Evolutionary conservation across 2,329 filamentous ascomycete genomes (phyloP), one percentile per base, ranked within the genome.

Genomic region (Davidsoniella australis): DNA sequence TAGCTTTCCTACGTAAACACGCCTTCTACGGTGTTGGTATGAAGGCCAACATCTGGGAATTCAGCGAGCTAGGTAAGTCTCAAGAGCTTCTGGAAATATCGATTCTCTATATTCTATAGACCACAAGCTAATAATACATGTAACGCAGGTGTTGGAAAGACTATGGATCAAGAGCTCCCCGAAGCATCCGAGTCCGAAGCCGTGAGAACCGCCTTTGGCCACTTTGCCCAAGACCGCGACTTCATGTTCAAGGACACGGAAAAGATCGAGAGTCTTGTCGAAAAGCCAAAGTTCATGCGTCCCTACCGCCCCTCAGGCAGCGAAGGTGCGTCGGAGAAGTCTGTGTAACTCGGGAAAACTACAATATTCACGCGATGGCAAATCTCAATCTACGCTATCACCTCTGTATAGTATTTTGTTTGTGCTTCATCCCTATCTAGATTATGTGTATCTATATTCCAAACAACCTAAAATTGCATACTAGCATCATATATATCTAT

Each of bases 1-100:
- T 98, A 52, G 87, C 86, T 0, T 96, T 94, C 61, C 64, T 98
- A 60, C 77, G 84, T 60, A 94, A 94, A 66, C 82, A 95, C 61
- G 85, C 87, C 40, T 94, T 91, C 62, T 85, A 93, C 57, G 91
- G 91, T n/a, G 81, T 96, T 39, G 91, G 91, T 58, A 93, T 98
- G 87, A 98, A 98, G 73, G 91, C 91, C 48, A 95, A 98, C 62
- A 75, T 96, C 45, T 98, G 84, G 79, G 85, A 94, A 61, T 88
- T 85, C 64, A 78, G 82, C 59, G 73, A 75, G 51, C 62, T 88
- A 52, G 80, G 82, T 53, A 49, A 24, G 41, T 45, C 16, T n/a
- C 16, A 26, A 23, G 16, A 36, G 16, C n/a, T 40, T 18, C 16
- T 42, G 8, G 7, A 16, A 26, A 46, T 29, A 24, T 18, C 20